Conservation (phyloP, 345 rosid species). For the Kandelia obovata region DNA sequence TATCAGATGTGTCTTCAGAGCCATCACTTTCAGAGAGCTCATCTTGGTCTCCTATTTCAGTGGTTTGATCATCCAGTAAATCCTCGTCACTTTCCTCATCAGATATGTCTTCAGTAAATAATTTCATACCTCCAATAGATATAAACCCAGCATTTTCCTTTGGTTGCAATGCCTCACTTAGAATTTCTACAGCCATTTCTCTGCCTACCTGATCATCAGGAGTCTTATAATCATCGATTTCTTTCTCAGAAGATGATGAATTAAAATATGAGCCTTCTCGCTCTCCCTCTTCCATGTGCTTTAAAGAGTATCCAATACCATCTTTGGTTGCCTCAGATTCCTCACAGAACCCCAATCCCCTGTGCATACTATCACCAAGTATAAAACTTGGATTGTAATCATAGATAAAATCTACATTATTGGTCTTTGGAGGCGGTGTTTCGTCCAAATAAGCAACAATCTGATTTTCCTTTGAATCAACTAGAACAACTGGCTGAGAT, state of each 20-base stretch:
- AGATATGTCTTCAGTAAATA: slow-evolving; percentile 74
- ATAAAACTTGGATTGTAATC: slow-evolving; percentile 60
- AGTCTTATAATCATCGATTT: slow-evolving; percentile 29
- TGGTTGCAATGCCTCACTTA: slow-evolving; percentile 22
- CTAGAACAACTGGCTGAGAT: slow-evolving; percentile 40
- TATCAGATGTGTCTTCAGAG: slow-evolving; percentile 40
- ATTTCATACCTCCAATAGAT: slow-evolving; percentile 71
- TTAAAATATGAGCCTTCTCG: slow-evolving; percentile 26
- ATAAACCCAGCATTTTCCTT: slow-evolving; percentile 65
- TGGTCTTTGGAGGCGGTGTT: slow-evolving; percentile 37
- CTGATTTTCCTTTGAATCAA: slow-evolving; percentile 41
- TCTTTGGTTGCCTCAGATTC: slow-evolving; percentile 45
- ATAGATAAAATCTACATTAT: slow-evolving; percentile 38
- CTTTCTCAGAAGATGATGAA: slow-evolving; percentile 32
- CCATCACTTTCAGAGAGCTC: slow-evolving; percentile 46
- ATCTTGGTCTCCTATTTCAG: slow-evolving; percentile 36
- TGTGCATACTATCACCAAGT: slow-evolving; percentile 56
- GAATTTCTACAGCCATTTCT: slow-evolving; percentile 37
- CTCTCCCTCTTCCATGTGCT: slow-evolving; percentile 33
- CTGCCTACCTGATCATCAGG: slow-evolving; percentile 21
- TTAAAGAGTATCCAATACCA: slow-evolving; percentile 44
- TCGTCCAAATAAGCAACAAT: slow-evolving; percentile 65
- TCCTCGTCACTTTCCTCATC: slow-evolving; percentile 50
- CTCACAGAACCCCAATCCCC: slow-evolving; percentile 59
- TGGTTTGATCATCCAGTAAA: slow-evolving; percentile 36